These are phyloP conservation scores for Pelargonium cotyledonis DNA, from an alignment of 441 rosid species.

Conservation along the genomic window DNA sequence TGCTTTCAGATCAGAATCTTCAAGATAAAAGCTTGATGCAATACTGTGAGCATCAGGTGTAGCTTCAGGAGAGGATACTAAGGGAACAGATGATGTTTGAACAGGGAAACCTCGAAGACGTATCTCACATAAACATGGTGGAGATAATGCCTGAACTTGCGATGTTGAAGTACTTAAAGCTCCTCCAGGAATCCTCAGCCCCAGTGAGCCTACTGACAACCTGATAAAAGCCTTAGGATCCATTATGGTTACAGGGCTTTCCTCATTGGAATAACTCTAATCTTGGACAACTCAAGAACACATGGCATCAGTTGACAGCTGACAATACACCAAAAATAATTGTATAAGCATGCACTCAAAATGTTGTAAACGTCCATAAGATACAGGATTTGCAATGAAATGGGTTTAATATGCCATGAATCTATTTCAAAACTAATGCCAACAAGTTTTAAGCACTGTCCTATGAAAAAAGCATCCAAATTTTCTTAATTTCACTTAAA, in stretches of 20 bases:
- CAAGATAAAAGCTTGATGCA: slow-evolving; percentile 77
- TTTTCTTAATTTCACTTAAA: too few species aligned
- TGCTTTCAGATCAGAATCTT: slow-evolving; percentile 78
- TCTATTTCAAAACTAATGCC: background rate
- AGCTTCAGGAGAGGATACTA: slow-evolving; percentile 62
- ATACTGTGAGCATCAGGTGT: slow-evolving; percentile 65
- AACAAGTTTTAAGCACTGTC: too few species aligned
- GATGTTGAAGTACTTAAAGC: slow-evolving; percentile 34
- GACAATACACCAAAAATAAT: slow-evolving; percentile 8
- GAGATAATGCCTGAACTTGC: slow-evolving; percentile 42
- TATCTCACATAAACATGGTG: slow-evolving; percentile 70
- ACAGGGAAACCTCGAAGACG: slow-evolving; percentile 85
- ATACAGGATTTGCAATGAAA: slow-evolving; percentile 9
- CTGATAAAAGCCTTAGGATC: slow-evolving; percentile 96
- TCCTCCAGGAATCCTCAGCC: slow-evolving; percentile 59
- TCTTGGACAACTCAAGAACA: slow-evolving; percentile 28
- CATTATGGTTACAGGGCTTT: slow-evolving; percentile 53
- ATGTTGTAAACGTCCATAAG: background rate
- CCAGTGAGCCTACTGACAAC: slow-evolving; percentile 80
- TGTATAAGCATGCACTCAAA: slow-evolving; percentile 9
- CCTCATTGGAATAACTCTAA: slow-evolving; percentile 41
- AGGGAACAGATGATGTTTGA: slow-evolving; percentile 67
- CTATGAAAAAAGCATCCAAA: too few species aligned
- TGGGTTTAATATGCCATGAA: background rate
- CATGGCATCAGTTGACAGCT: slow-evolving; percentile 17